A percentile compares a stretch with the other conserved stretches of the same genome.
Conservation (phyloP, 306 rosid species). For the Begonia loranthoides region DNA sequence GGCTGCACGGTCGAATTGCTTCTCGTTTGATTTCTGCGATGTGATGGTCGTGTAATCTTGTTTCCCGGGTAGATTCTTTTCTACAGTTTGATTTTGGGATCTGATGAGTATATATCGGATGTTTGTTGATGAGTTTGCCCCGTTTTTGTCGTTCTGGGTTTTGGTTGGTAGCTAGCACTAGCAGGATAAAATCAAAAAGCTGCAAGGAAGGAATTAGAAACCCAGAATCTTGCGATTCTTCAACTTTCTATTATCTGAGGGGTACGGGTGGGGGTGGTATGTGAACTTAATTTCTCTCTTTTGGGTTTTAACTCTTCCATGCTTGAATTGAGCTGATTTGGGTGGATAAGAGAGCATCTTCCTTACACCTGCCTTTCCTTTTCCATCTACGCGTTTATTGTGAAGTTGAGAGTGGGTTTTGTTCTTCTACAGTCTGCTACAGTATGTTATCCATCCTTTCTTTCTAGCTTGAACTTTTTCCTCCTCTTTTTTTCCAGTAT, state of each 20-base stretch:
- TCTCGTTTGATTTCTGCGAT: constrained; percentile 18
- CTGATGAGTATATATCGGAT: constrained; percentile 38
- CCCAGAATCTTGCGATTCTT: constrained; percentile 55
- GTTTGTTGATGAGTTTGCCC: constrained; percentile 36
- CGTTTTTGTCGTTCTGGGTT: constrained; percentile 34
- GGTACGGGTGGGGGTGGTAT: constrained; percentile 2
- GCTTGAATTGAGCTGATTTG: constrained; percentile 22
- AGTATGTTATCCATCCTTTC: no score
- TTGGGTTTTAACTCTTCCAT: constrained; percentile 1
- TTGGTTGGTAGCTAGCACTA: constrained; percentile 36
- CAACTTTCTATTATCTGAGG: constrained; percentile 19
- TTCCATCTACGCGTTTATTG: constrained; percentile 18
- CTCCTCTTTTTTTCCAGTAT: constrained; percentile 5
- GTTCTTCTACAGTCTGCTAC: background rate
- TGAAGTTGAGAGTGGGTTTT: constrained; percentile 47
- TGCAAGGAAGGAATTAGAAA: constrained; percentile 38
- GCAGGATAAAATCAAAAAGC: constrained; percentile 38
- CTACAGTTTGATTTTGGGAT: constrained; percentile 2
- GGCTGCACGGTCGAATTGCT: constrained; percentile 25
- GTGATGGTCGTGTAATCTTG: constrained; percentile 11
- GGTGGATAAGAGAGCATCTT: constrained; percentile 77
- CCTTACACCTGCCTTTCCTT: background rate
- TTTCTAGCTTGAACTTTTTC: background rate
- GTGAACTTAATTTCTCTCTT: constrained; percentile 4
- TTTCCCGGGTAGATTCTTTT: background rate